These are phyloP conservation scores for Papiliotrema terrestris DNA, from an alignment of 1,284 basidiomycete genomes.

Conservation along the genomic window DNA sequence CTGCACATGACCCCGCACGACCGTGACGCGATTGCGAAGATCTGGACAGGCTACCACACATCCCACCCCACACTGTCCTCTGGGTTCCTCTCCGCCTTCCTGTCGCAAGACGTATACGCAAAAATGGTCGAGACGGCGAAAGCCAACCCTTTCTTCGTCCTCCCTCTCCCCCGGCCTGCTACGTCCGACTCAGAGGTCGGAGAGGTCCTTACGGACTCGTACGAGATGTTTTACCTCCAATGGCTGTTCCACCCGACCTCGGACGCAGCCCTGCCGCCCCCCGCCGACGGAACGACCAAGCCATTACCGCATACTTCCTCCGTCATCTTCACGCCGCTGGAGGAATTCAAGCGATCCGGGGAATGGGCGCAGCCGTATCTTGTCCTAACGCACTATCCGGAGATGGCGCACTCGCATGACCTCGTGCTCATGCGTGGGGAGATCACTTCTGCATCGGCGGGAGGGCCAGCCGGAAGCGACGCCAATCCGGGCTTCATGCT, in stretches of 20 bases:
- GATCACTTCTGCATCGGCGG: constrained; percentile 61
- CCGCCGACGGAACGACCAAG: constrained; percentile 42
- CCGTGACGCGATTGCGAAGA: constrained; percentile 64
- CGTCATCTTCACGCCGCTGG: constrained; percentile 86
- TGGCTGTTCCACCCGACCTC: constrained; percentile 75
- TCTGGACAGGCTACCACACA: constrained; percentile 88
- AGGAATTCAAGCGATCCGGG: constrained; percentile 86
- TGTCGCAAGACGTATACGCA: constrained; percentile 69
- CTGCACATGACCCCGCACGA: constrained; percentile 68
- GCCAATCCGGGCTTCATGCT: constrained; percentile 58
- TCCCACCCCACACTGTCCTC: constrained; percentile 70
- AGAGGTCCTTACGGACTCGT: constrained; percentile 54
- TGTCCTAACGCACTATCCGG: constrained; percentile 87
- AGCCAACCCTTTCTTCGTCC: constrained; percentile 69
- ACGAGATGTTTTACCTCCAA: constrained; percentile 85
- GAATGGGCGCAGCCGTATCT: constrained; percentile 89
- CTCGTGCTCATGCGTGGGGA: constrained; percentile 88
- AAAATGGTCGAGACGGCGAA: constrained; percentile 63
- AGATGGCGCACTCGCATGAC: constrained; percentile 74
- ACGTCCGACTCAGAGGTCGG: constrained; percentile 27
- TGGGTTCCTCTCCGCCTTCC: constrained; percentile 74
- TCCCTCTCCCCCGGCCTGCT: constrained; percentile 62
- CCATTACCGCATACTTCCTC: constrained; percentile 51
- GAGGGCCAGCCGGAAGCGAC: constrained; percentile 23
- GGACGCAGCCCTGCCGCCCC: constrained; percentile 48